Conservation (phyloP, 176 grass and related monocot genomes). For the Cenchrus fungigraminus region DNA sequence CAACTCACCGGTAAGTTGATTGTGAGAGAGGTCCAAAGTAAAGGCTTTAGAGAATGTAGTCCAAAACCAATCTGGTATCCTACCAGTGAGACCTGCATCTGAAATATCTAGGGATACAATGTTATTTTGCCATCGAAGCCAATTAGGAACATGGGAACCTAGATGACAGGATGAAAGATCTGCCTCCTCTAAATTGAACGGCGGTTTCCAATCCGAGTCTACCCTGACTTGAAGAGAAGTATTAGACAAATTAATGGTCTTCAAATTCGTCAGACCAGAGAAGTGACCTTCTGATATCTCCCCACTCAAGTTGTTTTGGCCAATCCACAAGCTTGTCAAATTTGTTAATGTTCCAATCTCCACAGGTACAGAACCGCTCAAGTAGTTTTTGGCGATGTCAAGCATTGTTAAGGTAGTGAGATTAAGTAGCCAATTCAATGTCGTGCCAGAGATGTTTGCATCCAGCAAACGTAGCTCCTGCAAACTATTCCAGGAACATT, state of each 20-base stretch:
- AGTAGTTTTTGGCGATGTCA: fast-evolving
- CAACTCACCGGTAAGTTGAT: background rate
- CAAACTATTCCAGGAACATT: background rate
- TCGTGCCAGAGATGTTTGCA: background rate
- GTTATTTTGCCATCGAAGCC: background rate
- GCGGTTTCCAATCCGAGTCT: background rate
- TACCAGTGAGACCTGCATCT: background rate
- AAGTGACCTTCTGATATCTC: background rate
- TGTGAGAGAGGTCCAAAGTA: background rate
- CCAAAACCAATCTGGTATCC: background rate
- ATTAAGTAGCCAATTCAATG: background rate
- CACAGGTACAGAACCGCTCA: background rate
- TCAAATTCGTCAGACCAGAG: background rate
- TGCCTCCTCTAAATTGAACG: background rate
- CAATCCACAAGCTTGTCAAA: background rate
- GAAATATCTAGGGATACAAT: background rate
- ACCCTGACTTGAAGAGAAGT: background rate
- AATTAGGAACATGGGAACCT: background rate
- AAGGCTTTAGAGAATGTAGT: background rate
- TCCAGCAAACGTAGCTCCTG: background rate
- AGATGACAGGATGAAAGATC: background rate
- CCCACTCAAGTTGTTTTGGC: background rate
- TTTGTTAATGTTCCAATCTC: background rate
- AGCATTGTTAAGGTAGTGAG: background rate
- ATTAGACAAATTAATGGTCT: background rate